Percentiles rank a stretch among this genome's conserved stretches.
phyloP scores from a whole-genome alignment of 345 rosid genomes.

The Aurinia saxatilis region DNA sequence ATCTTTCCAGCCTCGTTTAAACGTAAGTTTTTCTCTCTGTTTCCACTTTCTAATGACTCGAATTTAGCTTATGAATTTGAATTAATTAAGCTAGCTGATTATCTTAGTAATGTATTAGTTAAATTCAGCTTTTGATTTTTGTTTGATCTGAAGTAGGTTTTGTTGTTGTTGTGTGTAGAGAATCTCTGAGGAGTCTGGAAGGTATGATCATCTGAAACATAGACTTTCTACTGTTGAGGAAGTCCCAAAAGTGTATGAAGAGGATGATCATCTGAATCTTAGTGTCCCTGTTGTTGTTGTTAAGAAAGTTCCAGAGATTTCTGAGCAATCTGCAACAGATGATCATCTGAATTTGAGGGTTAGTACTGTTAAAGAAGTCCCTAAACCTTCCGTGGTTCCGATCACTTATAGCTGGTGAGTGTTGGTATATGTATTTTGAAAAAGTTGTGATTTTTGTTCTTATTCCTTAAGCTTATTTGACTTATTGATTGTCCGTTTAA shows the following conservation, averaged over 20 bases:
- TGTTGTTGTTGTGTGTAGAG: not conserved
- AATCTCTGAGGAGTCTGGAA: slow-evolving; percentile 10
- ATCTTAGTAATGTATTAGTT: not conserved
- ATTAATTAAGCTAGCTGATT: not conserved
- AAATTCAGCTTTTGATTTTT: not conserved
- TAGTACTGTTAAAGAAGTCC: slow-evolving; percentile 21
- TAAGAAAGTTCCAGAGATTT: not conserved
- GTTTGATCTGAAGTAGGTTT: not conserved
- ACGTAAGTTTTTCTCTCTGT: slow-evolving; percentile 31
- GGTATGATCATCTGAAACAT: slow-evolving; percentile 1
- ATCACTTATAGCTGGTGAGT: slow-evolving; percentile 36
- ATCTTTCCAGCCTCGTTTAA: slow-evolving; percentile 46
- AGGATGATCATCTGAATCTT: not conserved
- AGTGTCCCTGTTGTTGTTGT: not conserved
- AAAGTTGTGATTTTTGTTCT: not conserved
- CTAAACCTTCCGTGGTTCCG: slow-evolving; percentile 24
- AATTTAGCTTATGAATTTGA: no score
- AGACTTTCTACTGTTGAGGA: not conserved
- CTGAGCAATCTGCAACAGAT: not conserved
- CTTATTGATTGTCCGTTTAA: not conserved
- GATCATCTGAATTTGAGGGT: slow-evolving; percentile 17
- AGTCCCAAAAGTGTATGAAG: not conserved
- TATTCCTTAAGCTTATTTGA: not conserved
- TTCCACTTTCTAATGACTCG: no score
- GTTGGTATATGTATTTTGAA: not conserved